Evolutionary conservation across 768 basidiomycete species (phyloP).

Genomic region (Boletus sensibilis): DNA sequence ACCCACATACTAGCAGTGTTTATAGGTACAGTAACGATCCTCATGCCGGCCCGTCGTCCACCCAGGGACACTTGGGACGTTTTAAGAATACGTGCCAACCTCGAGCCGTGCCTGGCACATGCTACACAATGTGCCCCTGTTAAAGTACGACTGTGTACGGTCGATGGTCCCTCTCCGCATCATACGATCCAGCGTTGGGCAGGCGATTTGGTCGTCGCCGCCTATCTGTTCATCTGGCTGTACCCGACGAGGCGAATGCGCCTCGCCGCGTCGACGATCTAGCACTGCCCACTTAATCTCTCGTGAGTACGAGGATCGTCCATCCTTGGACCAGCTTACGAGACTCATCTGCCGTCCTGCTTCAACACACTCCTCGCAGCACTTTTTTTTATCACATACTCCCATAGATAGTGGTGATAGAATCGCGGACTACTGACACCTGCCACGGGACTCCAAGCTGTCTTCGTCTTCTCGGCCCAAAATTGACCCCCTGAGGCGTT

Average conservation of each 20-base stretch:
- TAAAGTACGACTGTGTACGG: not conserved
- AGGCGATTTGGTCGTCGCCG: not conserved
- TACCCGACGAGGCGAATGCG: not conserved
- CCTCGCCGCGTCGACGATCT: constrained; percentile 18
- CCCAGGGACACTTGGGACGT: not conserved
- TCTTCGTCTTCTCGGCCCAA: constrained; percentile 2
- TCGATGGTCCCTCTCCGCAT: not conserved
- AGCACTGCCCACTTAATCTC: constrained; percentile 3
- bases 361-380: not conserved
- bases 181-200: not conserved
- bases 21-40: not conserved
- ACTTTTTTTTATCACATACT: constrained; percentile 12
- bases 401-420: constrained; percentile 18
- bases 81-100: not conserved
- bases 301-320: constrained; percentile 7
- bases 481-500: constrained; percentile 9
- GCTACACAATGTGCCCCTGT: not conserved
- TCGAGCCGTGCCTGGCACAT: constrained; percentile 15
- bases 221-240: not conserved
- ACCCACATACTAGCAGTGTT: not conserved
- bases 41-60: not conserved
- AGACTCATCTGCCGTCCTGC: constrained; percentile 2
- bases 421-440: constrained; percentile 13
- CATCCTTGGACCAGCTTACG: constrained; percentile 9
- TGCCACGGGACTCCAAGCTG: not conserved